These are phyloP conservation scores for Aspergillus biplanus DNA, from an alignment of 495 filamentous ascomycete genomes.

Conservation along the genomic window DNA sequence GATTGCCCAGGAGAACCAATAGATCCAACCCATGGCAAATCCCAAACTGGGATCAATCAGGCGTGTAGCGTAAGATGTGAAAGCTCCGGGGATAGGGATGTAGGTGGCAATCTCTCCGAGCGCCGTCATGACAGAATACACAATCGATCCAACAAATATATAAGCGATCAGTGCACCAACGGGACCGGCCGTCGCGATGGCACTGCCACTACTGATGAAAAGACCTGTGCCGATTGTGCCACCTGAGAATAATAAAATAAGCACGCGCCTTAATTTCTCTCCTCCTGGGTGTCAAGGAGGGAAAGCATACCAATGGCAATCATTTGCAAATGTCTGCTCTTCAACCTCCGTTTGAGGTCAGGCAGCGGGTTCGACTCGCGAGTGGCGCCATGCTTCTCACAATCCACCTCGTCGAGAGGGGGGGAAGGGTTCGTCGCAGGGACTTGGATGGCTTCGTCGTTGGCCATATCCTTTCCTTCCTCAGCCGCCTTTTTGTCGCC, in stretches of 20 bases:
- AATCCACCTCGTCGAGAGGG: constrained; percentile 40
- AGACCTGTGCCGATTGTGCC: constrained; percentile 81
- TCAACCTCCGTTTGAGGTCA: constrained; percentile 62
- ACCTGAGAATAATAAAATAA: constrained; percentile 53
- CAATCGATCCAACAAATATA: constrained; percentile 62
- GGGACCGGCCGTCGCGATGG: constrained; percentile 67
- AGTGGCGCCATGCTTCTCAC: constrained; percentile 47
- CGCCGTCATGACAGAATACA: constrained; percentile 61
- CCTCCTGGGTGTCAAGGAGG: constrained; percentile 32
- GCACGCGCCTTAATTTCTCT: background rate
- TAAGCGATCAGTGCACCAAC: constrained; percentile 73
- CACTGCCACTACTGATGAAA: constrained; percentile 75
- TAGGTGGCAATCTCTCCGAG: constrained; percentile 77
- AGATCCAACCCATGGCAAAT: constrained; percentile 83
- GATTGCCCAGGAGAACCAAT: constrained; percentile 64
- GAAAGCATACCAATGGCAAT: constrained; percentile 65
- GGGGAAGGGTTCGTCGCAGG: constrained; percentile 22
- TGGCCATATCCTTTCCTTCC: constrained; percentile 36
- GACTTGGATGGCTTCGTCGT: constrained; percentile 35
- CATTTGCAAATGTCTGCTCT: constrained; percentile 73
- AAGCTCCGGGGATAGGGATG: constrained; percentile 75
- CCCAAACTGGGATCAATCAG: constrained; percentile 75
- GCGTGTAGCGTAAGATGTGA: constrained; percentile 73
- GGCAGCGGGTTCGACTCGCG: constrained; percentile 46
- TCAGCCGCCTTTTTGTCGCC: constrained; percentile 20